phyloP scores from a whole-genome alignment of 2,329 filamentous ascomycete genomes.

The Xylaria arbuscula region DNA sequence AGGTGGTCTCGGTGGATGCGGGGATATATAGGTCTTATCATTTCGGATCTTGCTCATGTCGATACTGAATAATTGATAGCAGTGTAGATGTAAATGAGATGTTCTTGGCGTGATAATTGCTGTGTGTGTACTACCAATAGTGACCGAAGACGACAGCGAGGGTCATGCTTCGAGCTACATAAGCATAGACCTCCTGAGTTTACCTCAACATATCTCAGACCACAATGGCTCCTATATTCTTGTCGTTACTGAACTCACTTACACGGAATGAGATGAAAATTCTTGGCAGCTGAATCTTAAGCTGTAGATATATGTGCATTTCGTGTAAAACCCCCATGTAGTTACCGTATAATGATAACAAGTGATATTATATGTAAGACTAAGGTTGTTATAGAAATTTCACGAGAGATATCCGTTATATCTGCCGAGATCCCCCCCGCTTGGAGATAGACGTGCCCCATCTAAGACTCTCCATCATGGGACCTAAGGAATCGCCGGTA shows the following conservation, averaged over 20 bases:
- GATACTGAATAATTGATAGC: neutral
- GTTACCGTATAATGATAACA: neutral
- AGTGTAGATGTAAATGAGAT: neutral
- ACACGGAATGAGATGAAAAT: neutral
- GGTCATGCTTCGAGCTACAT: no score
- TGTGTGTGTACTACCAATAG: no score
- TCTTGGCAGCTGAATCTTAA: neutral
- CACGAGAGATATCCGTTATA: neutral
- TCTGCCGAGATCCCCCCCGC: constrained; percentile 12
- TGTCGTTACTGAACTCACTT: neutral
- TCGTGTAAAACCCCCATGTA: neutral
- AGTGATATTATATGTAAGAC: neutral
- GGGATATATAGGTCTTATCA: neutral
- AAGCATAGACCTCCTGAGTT: no score
- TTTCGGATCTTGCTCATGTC: neutral
- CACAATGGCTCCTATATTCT: neutral
- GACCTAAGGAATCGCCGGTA: neutral
- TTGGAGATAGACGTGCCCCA: neutral
- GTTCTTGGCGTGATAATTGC: neutral
- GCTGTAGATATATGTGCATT: neutral
- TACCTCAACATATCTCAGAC: no score
- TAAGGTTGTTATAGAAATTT: constrained; percentile 3
- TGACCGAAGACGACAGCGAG: no score
- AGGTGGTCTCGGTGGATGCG: neutral
- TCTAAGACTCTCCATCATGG: neutral